These are phyloP conservation scores for Amanita rubescens DNA, from an alignment of 768 basidiomycete species.

Conservation along the genomic window DNA sequence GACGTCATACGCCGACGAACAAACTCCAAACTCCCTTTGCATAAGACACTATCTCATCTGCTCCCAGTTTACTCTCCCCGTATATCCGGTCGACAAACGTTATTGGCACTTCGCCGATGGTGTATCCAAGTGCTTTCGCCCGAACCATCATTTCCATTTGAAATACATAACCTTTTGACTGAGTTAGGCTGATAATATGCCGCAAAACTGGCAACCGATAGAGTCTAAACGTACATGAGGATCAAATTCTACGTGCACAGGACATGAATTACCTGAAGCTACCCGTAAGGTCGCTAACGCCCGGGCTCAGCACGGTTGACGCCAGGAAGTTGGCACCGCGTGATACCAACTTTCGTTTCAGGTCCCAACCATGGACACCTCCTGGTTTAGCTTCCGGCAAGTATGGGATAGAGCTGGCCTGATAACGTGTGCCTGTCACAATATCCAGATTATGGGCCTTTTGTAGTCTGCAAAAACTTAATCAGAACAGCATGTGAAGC, in stretches of 20 bases:
- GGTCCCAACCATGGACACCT: conserved; percentile 89
- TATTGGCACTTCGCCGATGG: conserved; percentile 86
- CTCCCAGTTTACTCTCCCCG: conserved; percentile 88
- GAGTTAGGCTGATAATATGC: conserved; percentile 77
- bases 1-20: conserved; percentile 56
- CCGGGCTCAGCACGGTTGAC: conserved; percentile 75
- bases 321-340: conserved; percentile 89
- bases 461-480: conserved; percentile 48
- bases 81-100: conserved; percentile 93
- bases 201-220: conserved; percentile 72
- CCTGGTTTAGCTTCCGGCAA: conserved; percentile 61
- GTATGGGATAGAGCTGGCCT: conserved; percentile 50
- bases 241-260: neutral
- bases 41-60: conserved; percentile 83
- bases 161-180: conserved; percentile 90
- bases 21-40: conserved; percentile 79
- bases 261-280: conserved; percentile 63
- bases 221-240: conserved; percentile 35
- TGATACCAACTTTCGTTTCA: conserved; percentile 82
- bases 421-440: conserved; percentile 88
- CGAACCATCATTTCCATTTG: conserved; percentile 99
- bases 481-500: neutral
- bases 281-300: conserved; percentile 86
- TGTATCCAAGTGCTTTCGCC: conserved; percentile 76
- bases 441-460: conserved; percentile 85